Conservation (phyloP, 1,284 basidiomycete genomes). For the Boletus nobilissimus region DNA sequence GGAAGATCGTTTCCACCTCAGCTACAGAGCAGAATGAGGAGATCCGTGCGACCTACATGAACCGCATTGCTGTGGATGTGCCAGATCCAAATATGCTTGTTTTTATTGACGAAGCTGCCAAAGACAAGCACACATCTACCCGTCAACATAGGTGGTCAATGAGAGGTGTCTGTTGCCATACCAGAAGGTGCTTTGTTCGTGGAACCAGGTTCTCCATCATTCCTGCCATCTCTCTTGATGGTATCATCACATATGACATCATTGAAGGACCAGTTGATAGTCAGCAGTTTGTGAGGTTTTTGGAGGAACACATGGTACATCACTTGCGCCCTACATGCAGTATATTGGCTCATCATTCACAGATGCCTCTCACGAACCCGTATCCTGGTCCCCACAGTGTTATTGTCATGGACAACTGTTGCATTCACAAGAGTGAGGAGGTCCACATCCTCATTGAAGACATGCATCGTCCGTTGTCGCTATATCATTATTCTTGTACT, state of each 20-base stretch:
- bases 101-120: too few species aligned
- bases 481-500: too few species aligned
- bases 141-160: too few species aligned
- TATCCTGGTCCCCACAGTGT: constrained; percentile 2
- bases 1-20: too few species aligned
- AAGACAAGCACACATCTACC: too few species aligned
- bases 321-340: too few species aligned
- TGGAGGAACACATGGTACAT: too few species aligned
- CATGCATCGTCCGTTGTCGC: background rate
- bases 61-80: background rate
- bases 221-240: background rate
- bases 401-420: constrained; percentile 23
- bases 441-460: constrained; percentile 33
- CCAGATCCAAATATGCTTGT: background rate
- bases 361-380: background rate
- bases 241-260: background rate
- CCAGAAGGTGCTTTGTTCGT: background rate
- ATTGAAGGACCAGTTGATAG: too few species aligned
- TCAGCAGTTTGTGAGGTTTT: too few species aligned
- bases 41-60: background rate
- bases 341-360: too few species aligned
- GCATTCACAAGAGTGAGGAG: constrained; percentile 36
- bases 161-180: background rate
- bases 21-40: background rate
- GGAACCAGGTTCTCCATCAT: background rate